A percentile compares a stretch with the other conserved stretches of the same genome.
These are phyloP conservation scores for Fusarium floridanum DNA, from an alignment of 2,329 filamentous ascomycete species.

Conservation along the genomic window DNA sequence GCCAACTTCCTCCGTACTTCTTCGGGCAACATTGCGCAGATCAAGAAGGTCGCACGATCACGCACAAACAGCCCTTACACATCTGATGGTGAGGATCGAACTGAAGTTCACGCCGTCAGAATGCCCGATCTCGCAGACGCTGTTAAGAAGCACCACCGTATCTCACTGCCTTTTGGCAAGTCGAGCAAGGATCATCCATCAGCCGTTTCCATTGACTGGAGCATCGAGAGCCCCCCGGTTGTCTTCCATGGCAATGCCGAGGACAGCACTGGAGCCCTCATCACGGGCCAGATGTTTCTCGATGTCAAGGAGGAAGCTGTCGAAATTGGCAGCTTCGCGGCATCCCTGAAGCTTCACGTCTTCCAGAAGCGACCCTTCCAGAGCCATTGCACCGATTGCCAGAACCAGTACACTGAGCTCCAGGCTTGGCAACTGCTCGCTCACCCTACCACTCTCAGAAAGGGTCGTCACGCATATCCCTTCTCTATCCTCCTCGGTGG, in stretches of 20 bases:
- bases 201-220: conserved; percentile 63
- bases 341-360: conserved; percentile 77
- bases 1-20: conserved; percentile 69
- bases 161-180: conserved; percentile 58
- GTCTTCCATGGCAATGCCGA: conserved; percentile 83
- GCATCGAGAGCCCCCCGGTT: conserved; percentile 87
- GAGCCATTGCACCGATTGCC: conserved; percentile 82
- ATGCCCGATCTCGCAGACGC: conserved; percentile 55
- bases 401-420: conserved; percentile 77
- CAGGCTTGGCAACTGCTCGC: conserved; percentile 84
- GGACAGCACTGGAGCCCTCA: conserved; percentile 83
- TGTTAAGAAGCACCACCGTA: conserved; percentile 58
- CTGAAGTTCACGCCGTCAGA: conserved; percentile 49
- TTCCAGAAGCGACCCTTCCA: conserved; percentile 86
- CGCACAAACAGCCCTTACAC: conserved; percentile 51
- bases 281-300: conserved; percentile 86
- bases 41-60: conserved; percentile 58
- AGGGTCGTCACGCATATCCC: conserved; percentile 80
- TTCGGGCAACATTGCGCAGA: conserved; percentile 66
- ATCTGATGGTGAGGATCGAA: conserved; percentile 53
- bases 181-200: conserved; percentile 59
- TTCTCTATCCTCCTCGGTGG: conserved; percentile 91
- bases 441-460: conserved; percentile 63
- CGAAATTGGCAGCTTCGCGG: conserved; percentile 79
- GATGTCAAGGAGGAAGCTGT: conserved; percentile 75